These are phyloP conservation scores for Casuarina glauca DNA, from an alignment of 306 rosid species.

Conservation along the genomic window DNA sequence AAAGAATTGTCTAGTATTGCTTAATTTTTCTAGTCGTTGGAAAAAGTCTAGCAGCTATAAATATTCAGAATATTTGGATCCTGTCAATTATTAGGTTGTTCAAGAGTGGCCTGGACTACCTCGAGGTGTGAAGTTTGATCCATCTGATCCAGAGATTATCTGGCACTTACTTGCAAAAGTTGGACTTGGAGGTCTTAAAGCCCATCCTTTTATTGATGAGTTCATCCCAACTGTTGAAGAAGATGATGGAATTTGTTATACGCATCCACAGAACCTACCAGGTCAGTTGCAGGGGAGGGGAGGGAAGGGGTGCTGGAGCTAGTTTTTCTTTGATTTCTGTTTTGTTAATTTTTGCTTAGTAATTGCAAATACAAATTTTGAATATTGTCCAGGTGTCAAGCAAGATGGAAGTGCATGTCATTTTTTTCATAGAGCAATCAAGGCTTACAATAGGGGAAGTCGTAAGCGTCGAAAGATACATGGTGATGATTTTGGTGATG, in stretches of 20 bases:
- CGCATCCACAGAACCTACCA: slow-evolving; percentile 79
- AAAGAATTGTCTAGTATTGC: not conserved
- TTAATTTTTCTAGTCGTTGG: not conserved
- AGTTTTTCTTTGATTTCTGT: slow-evolving; percentile 13
- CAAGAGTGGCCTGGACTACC: slow-evolving; percentile 94
- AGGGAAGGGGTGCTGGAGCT: too few relatives aligned
- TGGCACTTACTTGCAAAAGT: slow-evolving; percentile 74
- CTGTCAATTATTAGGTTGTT: slow-evolving; percentile 52
- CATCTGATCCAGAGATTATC: slow-evolving; percentile 79
- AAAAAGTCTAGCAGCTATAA: not conserved
- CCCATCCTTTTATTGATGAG: slow-evolving; percentile 80
- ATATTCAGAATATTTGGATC: slow-evolving; percentile 9
- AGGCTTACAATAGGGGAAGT: slow-evolving; percentile 82
- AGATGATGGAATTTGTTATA: slow-evolving; percentile 72
- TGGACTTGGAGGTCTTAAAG: slow-evolving; percentile 43
- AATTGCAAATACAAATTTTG: slow-evolving; percentile 10
- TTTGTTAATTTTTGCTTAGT: slow-evolving; percentile 21
- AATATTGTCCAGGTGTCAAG: slow-evolving; percentile 56
- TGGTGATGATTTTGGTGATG: slow-evolving; percentile 63
- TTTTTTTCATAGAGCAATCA: slow-evolving; percentile 78
- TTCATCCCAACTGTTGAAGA: slow-evolving; percentile 62
- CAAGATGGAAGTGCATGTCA: slow-evolving; percentile 77
- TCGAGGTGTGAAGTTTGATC: slow-evolving; percentile 89
- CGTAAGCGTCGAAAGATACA: slow-evolving; percentile 78
- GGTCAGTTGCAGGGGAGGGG: slow-evolving; percentile 37